These are phyloP conservation scores for Teunomyces atbi DNA, from an alignment of 805 yeast species.

Conservation along the genomic window DNA sequence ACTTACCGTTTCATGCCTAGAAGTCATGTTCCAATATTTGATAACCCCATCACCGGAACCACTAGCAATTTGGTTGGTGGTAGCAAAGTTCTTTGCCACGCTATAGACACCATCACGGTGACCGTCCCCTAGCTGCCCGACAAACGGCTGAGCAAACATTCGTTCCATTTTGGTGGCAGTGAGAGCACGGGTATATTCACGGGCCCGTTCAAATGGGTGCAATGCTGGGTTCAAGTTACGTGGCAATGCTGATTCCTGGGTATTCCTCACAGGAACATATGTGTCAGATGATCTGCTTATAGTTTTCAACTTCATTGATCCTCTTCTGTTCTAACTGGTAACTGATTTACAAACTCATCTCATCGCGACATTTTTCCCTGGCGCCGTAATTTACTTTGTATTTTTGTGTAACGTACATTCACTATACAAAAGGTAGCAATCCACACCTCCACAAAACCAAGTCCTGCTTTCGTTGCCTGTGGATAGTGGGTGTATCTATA, in stretches of 20 bases:
- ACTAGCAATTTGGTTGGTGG: constrained; percentile 74
- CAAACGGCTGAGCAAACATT: constrained; percentile 96
- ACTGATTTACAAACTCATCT: neutral
- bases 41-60: constrained; percentile 96
- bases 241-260: constrained; percentile 84
- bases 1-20: constrained; percentile 70
- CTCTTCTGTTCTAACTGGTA: neutral
- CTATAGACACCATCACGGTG: constrained; percentile 93
- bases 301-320: constrained; percentile 75
- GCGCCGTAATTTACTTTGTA: neutral
- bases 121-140: constrained; percentile 92
- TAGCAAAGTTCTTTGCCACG: constrained; percentile 73
- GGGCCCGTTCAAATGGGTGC: constrained; percentile 95
- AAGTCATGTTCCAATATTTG: constrained; percentile 89
- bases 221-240: constrained; percentile 90
- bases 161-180: constrained; percentile 95
- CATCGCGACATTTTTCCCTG: constrained; percentile 2
- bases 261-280: constrained; percentile 87
- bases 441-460: constrained; percentile 2
- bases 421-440: constrained; percentile 3
- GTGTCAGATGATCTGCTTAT: constrained; percentile 86
- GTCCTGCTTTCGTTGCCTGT: constrained; percentile 5
- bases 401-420: constrained; percentile 2
- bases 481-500: constrained; percentile 3
- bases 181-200: constrained; percentile 92